Evolutionary conservation across 306 rosid species (phyloP).

Genomic region (Neltuma alba): DNA sequence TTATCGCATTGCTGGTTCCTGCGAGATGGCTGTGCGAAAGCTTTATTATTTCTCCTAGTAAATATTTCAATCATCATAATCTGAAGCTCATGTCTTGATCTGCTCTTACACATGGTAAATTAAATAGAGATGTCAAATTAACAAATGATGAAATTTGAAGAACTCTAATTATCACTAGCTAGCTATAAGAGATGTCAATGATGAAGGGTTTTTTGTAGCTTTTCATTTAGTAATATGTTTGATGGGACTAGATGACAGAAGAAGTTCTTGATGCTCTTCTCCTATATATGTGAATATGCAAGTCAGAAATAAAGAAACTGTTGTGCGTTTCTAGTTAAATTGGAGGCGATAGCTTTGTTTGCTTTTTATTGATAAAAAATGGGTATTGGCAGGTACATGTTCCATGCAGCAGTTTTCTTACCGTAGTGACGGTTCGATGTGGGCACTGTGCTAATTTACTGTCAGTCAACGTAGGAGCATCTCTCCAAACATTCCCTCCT

Average conservation of each 20-base stretch:
- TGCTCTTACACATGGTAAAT: not conserved
- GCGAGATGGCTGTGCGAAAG: slow-evolving; percentile 12
- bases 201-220: not conserved
- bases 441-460: slow-evolving; percentile 95
- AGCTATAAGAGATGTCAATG: not conserved
- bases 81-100: not conserved
- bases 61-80: not conserved
- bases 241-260: not conserved
- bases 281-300: not conserved
- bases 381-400: slow-evolving; percentile 79
- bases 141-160: not conserved
- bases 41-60: not conserved
- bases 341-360: slow-evolving; percentile 14
- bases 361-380: slow-evolving; percentile 29
- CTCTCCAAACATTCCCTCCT: slow-evolving; percentile 68
- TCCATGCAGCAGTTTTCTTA: slow-evolving; percentile 78
- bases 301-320: not conserved
- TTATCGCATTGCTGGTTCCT: not conserved
- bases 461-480: slow-evolving; percentile 78
- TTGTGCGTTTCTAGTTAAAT: not conserved
- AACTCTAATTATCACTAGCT: not conserved
- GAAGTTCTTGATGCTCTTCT: not conserved
- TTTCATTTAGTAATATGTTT: slow-evolving; percentile 20
- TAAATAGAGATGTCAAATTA: not conserved
- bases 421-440: slow-evolving; percentile 88